Conservation (phyloP, 2,329 filamentous ascomycete species). For the Dactylellina haptotyla region DNA sequence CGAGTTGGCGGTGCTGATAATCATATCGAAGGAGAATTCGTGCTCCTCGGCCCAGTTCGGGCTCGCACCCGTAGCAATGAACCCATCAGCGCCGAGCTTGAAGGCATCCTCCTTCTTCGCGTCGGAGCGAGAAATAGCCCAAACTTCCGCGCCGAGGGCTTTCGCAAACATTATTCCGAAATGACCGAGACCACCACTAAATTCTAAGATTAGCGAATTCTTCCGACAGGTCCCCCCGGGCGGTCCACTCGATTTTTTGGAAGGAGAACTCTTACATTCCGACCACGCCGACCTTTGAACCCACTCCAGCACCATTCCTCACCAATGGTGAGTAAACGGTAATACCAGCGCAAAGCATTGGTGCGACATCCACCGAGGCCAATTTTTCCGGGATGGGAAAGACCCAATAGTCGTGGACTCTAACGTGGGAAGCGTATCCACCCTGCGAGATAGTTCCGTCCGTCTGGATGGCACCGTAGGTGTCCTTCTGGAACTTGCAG, state of each 20-base stretch:
- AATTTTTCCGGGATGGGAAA: constrained; percentile 75
- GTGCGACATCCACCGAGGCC: constrained; percentile 71
- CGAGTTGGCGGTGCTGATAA: constrained; percentile 78
- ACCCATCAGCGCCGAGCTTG: constrained; percentile 71
- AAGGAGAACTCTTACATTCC: constrained; percentile 63
- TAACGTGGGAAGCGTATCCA: constrained; percentile 74
- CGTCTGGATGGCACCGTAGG: constrained; percentile 65
- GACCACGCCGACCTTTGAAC: constrained; percentile 80
- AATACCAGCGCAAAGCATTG: constrained; percentile 85
- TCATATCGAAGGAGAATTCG: constrained; percentile 76
- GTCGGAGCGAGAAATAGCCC: constrained; percentile 71
- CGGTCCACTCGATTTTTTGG: no score
- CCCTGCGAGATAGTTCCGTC: constrained; percentile 69
- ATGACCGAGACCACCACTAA: constrained; percentile 74
- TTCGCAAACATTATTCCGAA: constrained; percentile 76
- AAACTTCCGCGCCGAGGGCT: constrained; percentile 72
- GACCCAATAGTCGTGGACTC: constrained; percentile 67
- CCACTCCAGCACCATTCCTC: constrained; percentile 77
- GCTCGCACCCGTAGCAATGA: constrained; percentile 68
- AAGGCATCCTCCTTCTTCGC: constrained; percentile 70
- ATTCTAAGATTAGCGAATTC: not conserved
- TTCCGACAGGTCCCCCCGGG: constrained; percentile 55
- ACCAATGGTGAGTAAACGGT: constrained; percentile 82
- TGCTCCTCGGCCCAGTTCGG: constrained; percentile 70
- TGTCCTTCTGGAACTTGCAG: constrained; percentile 63